Percentiles rank a stretch among this genome's conserved stretches.
Conservation (phyloP, 164 flowering plant species). For the Berberis vulgaris region DNA sequence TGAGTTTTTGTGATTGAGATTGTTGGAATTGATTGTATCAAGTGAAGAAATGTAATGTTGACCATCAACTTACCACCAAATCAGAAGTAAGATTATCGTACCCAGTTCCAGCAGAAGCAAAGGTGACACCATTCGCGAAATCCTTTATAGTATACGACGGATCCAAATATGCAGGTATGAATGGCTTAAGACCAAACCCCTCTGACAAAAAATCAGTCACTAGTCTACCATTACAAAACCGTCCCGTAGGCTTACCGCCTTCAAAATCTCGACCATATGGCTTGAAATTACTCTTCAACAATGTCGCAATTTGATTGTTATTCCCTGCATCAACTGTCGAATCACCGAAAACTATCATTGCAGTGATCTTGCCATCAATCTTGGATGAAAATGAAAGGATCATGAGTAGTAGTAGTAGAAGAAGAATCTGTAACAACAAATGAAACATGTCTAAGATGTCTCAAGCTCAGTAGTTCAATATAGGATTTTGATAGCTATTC, state of each 20-base stretch:
- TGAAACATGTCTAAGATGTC: no score
- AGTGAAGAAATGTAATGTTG: neutral
- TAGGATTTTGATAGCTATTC: no score
- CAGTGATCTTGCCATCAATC: constrained; percentile 9
- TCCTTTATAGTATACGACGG: constrained; percentile 38
- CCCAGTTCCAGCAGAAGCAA: constrained; percentile 67
- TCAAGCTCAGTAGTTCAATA: no score
- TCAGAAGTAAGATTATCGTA: constrained; percentile 51
- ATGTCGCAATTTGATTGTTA: constrained; percentile 39
- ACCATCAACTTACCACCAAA: constrained; percentile 32
- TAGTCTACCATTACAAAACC: constrained; percentile 56
- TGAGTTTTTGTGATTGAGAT: neutral
- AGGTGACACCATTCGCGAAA: constrained; percentile 53
- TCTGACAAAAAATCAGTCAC: constrained; percentile 53
- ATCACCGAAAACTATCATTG: constrained; percentile 61
- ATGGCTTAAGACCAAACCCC: constrained; percentile 41
- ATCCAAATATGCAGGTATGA: constrained; percentile 53
- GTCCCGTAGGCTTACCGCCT: constrained; percentile 44
- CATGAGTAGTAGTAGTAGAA: neutral
- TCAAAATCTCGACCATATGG: constrained; percentile 62
- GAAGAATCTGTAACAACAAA: no score
- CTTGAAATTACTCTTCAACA: constrained; percentile 40
- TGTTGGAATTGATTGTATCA: neutral
- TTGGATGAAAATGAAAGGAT: neutral
- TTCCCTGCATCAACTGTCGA: constrained; percentile 61